Base-by-base conservation (phyloP, 2,329 filamentous ascomycete genomes). In the Claviceps humidiphila region DNA sequence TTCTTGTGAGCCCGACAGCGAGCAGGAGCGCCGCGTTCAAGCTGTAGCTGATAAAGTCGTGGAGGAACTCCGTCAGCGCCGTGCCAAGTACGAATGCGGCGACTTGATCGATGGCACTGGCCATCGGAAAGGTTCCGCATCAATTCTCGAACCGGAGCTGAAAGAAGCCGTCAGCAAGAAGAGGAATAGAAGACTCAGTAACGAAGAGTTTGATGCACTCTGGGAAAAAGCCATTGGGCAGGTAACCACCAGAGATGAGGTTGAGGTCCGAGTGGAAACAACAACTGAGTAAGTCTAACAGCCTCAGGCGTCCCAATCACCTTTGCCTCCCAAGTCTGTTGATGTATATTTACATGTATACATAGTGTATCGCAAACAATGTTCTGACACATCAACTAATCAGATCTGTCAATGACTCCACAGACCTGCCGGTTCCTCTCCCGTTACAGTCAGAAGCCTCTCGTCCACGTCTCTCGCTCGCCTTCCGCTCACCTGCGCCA, bases 1-100 rank as follows among this genome's bases (percentile, higher is more conserved):
- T 1, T 90, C 88, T 4, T 98, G 93, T 67, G 91, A 96, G 68
- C 87, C 93, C 0, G 94, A 98, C 66, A 89, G 89, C 55, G 89
- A 94, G 62, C 96, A 95, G 67, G 88, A 85, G 7, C 82, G 88
- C 41, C 85, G 87, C 17, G 85, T 97, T 48, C 88, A 91, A 61
- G 81, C 84, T 20, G 89, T 98, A 16, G 89, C 90, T 7, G 85
- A 97, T 64, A 86, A 84, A 65, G 89, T 87, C 1, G 78, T 97
- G 4, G 89, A 95, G 61, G 85, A 90, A 60, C 77, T 98, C 48
- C 80, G 93, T 51, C 82, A 95, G 58, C 82, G 87, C 42, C 82
- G 88, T 54, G 93, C 93, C 52, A 84, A 89, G 61, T 96, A 83
- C 62, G 93, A 98, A 71, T 98, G 93, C 61, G 88, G 90, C 17